phyloP scores from a whole-genome alignment of 2,329 filamentous ascomycete genomes.

The Sphaerostilbella broomeana region DNA sequence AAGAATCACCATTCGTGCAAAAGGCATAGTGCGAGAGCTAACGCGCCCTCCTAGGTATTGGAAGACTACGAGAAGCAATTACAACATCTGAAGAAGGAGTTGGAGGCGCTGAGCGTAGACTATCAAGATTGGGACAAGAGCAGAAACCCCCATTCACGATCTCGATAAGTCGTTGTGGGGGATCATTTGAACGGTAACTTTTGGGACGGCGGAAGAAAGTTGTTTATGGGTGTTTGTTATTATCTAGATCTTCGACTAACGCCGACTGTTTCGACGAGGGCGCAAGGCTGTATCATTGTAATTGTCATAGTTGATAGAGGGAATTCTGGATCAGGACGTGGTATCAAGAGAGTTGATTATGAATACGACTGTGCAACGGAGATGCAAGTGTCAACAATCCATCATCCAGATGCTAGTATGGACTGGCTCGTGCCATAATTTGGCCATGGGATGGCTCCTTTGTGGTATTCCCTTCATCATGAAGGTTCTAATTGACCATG shows the following conservation, averaged over 20 bases:
- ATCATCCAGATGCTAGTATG: too few relatives aligned
- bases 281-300: too few relatives aligned
- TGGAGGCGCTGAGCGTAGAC: slow-evolving; percentile 55
- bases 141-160: slow-evolving; percentile 34
- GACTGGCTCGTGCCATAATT: too few relatives aligned
- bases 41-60: slow-evolving; percentile 64
- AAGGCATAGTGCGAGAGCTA: too few relatives aligned
- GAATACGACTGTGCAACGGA: too few relatives aligned
- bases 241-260: too few relatives aligned
- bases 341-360: neutral
- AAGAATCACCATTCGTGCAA: too few relatives aligned
- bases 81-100: slow-evolving; percentile 65
- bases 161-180: slow-evolving; percentile 18
- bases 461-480: too few relatives aligned
- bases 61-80: slow-evolving; percentile 79
- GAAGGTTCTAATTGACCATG: neutral
- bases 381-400: too few relatives aligned
- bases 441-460: too few relatives aligned
- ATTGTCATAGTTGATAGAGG: neutral
- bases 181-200: neutral
- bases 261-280: too few relatives aligned
- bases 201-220: neutral
- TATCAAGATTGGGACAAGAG: slow-evolving; percentile 51
- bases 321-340: neutral
- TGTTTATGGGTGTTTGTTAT: neutral